phyloP scores from a whole-genome alignment of 768 basidiomycete species.

The Cystofilobasidium ferigula region DNA sequence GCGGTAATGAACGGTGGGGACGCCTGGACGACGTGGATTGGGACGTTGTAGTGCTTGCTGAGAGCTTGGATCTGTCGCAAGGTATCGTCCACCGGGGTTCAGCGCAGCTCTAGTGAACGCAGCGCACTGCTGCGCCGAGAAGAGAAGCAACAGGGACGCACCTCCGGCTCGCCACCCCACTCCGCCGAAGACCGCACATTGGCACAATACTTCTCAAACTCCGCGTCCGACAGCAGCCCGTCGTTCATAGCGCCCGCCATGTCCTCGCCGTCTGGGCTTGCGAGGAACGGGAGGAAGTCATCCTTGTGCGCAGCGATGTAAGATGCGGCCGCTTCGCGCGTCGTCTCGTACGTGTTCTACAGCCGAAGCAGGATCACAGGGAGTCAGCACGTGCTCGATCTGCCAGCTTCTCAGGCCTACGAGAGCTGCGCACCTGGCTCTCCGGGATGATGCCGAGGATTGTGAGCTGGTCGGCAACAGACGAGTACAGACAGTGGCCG shows the following conservation, averaged over 20 bases:
- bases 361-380: neutral
- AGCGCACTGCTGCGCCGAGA: no score
- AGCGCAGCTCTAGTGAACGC: no score
- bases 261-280: conserved; percentile 61
- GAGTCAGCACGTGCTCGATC: neutral
- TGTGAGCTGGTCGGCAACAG: conserved; percentile 80
- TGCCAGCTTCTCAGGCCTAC: neutral
- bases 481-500: conserved; percentile 91
- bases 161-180: conserved; percentile 96
- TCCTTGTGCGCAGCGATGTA: conserved; percentile 74
- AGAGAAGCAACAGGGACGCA: no score
- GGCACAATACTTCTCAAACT: conserved; percentile 62
- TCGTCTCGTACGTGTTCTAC: conserved; percentile 42
- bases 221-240: conserved; percentile 56
- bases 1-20: conserved; percentile 71
- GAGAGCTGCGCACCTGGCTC: conserved; percentile 27
- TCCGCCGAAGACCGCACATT: conserved; percentile 69
- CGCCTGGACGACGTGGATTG: conserved; percentile 83
- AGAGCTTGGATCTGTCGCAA: conserved; percentile 60
- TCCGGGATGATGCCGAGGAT: conserved; percentile 57
- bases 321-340: conserved; percentile 59
- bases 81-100: neutral
- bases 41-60: conserved; percentile 63
- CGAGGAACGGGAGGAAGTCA: conserved; percentile 88
- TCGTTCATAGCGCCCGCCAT: conserved; percentile 51